Conservation (phyloP, 2,329 filamentous ascomycete species). For the Aspergillus neoniger region DNA sequence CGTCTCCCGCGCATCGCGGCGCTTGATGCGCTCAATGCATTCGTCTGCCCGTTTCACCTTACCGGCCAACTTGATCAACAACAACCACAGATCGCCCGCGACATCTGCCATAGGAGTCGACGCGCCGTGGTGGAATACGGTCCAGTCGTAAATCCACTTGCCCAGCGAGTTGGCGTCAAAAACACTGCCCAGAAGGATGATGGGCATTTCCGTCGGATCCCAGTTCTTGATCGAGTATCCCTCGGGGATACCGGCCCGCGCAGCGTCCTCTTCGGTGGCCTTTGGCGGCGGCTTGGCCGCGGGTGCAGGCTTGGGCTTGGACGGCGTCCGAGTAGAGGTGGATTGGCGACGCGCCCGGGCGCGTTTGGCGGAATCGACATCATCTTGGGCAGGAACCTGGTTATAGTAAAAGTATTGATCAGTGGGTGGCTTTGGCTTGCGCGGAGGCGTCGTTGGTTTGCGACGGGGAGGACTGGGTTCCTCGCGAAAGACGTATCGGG, state of each 20-base stretch:
- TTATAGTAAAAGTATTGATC: conserved; percentile 55
- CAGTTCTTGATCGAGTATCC: conserved; percentile 98
- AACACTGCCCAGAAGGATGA: conserved; percentile 89
- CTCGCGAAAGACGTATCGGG: conserved; percentile 49
- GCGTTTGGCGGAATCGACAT: conserved; percentile 51
- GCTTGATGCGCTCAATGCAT: conserved; percentile 70
- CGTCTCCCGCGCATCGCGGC: conserved; percentile 72
- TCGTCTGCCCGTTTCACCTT: conserved; percentile 92
- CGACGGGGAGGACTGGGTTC: conserved; percentile 36
- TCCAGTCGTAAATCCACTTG: conserved; percentile 99
- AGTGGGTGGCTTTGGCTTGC: conserved; percentile 49
- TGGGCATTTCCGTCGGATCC: conserved; percentile 92
- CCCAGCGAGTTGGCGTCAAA: conserved; percentile 97
- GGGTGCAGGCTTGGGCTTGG: conserved; percentile 42
- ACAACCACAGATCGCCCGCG: conserved; percentile 91
- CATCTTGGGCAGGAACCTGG: conserved; percentile 59
- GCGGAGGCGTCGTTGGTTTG: conserved; percentile 38
- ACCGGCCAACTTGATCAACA: conserved; percentile 88
- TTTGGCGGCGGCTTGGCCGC: conserved; percentile 45
- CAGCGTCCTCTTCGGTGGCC: conserved; percentile 67
- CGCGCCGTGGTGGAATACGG: conserved; percentile 82
- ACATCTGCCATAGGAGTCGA: conserved; percentile 83
- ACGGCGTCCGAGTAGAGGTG: conserved; percentile 50
- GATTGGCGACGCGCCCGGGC: conserved; percentile 58
- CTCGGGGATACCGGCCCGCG: conserved; percentile 69